Percentiles rank a stretch among this genome's conserved stretches.
These are phyloP conservation scores for Plasmodium ovale DNA, from an alignment of 169 alveolate species.

Conservation along the genomic window DNA sequence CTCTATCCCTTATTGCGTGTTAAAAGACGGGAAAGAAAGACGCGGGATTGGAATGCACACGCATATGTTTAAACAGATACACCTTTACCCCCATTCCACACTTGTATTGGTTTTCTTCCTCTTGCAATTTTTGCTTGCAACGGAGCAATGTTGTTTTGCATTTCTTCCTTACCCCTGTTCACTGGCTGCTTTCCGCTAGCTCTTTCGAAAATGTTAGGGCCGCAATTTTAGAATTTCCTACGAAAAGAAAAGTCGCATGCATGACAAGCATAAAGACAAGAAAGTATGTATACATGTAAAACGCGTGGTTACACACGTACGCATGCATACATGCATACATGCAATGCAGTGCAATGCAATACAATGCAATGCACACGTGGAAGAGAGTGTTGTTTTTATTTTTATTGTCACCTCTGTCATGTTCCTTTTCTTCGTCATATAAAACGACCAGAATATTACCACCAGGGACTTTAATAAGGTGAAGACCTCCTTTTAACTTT, in stretches of 20 bases:
- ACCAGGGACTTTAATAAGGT: slow-evolving; percentile 83
- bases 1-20: too few relatives aligned
- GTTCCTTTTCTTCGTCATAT: slow-evolving; percentile 85
- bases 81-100: background rate
- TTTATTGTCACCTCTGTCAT: slow-evolving; percentile 72
- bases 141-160: background rate
- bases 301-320: too few relatives aligned
- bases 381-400: too few relatives aligned
- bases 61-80: background rate
- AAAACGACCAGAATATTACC: slow-evolving; percentile 81
- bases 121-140: background rate
- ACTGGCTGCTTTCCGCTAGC: slow-evolving; percentile 49
- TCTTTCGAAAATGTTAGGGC: slow-evolving; percentile 67
- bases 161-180: background rate
- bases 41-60: background rate
- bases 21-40: background rate
- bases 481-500: slow-evolving; percentile 85
- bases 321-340: too few relatives aligned
- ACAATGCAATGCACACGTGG: too few relatives aligned
- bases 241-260: background rate
- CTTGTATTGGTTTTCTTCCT: background rate
- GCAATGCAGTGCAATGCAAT: too few relatives aligned
- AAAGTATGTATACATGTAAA: background rate
- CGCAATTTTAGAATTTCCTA: slow-evolving; percentile 70
- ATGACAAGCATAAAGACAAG: background rate